Evolutionary conservation across 176 grass and related monocot genomes (phyloP).

Genomic region (Elaeis guineensis): DNA sequence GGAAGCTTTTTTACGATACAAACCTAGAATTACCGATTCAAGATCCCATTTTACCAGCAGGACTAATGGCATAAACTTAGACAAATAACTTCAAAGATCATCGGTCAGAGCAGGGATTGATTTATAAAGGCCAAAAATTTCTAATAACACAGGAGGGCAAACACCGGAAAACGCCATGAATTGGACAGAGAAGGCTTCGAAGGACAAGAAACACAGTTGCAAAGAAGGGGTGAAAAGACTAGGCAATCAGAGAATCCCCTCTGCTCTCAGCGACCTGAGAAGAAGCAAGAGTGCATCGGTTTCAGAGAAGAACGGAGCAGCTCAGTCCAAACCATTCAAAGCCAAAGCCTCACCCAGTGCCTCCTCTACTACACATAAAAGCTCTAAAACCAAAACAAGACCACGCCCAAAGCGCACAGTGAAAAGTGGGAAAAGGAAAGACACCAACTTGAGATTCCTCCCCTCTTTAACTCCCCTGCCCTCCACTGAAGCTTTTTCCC

Average conservation of each 20-base stretch:
- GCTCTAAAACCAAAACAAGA: too few relatives aligned
- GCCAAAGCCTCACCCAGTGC: neutral
- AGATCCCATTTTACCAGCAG: neutral
- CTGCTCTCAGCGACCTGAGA: neutral
- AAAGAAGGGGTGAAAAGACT: constrained; percentile 15
- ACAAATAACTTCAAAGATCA: too few relatives aligned
- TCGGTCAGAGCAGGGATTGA: too few relatives aligned
- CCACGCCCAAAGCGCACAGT: neutral
- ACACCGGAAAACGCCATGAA: neutral
- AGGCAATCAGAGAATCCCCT: constrained; percentile 6
- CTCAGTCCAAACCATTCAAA: constrained; percentile 3
- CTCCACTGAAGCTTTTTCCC: constrained; percentile 7
- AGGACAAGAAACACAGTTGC: neutral
- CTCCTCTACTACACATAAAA: too few relatives aligned
- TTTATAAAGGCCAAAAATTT: neutral
- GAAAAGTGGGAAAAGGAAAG: constrained; percentile 1
- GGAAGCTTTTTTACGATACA: neutral
- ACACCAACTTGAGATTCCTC: constrained; percentile 10
- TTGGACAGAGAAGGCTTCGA: neutral
- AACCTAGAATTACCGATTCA: neutral
- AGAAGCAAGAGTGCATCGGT: constrained; percentile 3
- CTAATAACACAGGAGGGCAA: neutral
- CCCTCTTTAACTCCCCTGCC: constrained; percentile 8
- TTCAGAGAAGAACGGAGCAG: neutral
- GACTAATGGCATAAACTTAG: too few relatives aligned